Base-by-base conservation (phyloP, 2,329 filamentous ascomycete genomes). In the Fusarium avenaceum region DNA sequence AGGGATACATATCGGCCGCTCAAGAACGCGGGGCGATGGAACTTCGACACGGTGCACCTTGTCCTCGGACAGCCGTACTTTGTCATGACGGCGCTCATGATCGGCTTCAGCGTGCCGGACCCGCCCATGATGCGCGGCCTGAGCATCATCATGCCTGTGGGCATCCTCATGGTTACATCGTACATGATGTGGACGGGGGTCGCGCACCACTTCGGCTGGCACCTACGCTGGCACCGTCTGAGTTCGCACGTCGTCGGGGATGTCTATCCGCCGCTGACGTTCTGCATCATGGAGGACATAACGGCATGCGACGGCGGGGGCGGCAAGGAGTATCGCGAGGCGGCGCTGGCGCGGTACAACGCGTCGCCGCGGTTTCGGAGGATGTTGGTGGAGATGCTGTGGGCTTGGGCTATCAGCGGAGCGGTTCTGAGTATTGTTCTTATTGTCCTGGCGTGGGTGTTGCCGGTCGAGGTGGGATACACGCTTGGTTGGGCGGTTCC, bases 1-100 rank as follows among this genome's bases (percentile, higher is more conserved):
- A 57, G 19, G 5, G 65, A 67, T 42, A 54, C 49, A 0, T 67
- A 67, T 7, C 39, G 65, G 0, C 65, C 65, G 5, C 33, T 67
- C 6, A 39, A 63, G 4, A 42, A 38, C 1, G 58, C 58, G 1
- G 65, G 65, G 3, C 63, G 65, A 3, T 67, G 65, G 65, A 51
- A 15, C 2, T 67, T 67, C 14, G 65, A 67, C 20, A 67, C 63
- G 3, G 65, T 67, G 19, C 65, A 67, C 30, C 42, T 67, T 0
- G 63, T 67, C 0, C 65, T 67, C 0, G 65, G 65, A 0, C 65
- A 65, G 1, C 63, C 65, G 2, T 67, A 67, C 13, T 67, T 67
- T 43, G 45, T 64, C 17, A 67, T 67, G 65, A 67, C 65, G 6
- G 65, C 65, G 8, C 65, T 67, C 11, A 67, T 67, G 65, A 67